Conservation (phyloP, 2,329 filamentous ascomycete genomes). For the Biscogniauxia sp. region DNA sequence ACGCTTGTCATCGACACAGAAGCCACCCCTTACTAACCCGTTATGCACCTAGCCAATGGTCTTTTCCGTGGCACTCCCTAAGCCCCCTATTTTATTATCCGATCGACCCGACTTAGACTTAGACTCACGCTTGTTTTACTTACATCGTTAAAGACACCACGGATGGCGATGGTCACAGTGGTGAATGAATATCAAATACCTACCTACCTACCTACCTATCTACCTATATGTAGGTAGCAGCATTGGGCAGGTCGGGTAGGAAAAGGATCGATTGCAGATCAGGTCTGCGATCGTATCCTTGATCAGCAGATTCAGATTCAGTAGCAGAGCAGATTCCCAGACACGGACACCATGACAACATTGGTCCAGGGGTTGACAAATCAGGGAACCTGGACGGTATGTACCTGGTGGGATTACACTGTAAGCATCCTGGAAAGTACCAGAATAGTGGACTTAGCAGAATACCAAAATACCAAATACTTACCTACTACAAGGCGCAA, state of each 20-base stretch:
- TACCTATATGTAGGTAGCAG: background rate
- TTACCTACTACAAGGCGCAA: background rate
- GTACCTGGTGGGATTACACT: background rate
- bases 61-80: no score
- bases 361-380: conserved; percentile 15
- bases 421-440: background rate
- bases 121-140: no score
- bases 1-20: background rate
- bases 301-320: background rate
- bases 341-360: conserved; percentile 17
- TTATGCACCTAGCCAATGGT: background rate
- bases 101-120: no score
- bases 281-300: background rate
- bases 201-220: no score
- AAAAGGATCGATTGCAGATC: background rate
- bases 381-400: background rate
- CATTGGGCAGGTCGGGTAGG: background rate
- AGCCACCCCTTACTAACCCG: background rate
- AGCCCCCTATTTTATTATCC: no score
- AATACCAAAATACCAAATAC: background rate
- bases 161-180: no score
- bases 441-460: no score
- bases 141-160: no score
- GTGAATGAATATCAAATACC: no score
- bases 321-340: conserved; percentile 1